Conservation (phyloP, 768 basidiomycete genomes). For the Lentinula boryana region DNA sequence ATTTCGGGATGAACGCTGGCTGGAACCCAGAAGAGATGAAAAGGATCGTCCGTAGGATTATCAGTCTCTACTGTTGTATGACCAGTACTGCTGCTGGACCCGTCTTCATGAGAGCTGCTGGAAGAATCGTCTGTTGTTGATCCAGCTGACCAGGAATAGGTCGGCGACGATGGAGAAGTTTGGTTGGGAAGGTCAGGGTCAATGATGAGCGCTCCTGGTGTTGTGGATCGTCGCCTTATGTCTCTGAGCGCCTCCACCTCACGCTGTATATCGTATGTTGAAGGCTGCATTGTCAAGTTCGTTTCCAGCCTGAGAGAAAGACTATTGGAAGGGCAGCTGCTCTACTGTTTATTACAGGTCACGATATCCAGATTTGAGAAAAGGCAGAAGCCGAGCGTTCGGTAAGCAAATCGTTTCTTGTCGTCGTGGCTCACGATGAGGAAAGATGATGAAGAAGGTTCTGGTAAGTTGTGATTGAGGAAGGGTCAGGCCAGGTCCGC, state of each 20-base stretch:
- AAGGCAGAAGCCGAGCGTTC: conserved; percentile 3
- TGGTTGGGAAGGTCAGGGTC: conserved; percentile 90
- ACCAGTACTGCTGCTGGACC: conserved; percentile 14
- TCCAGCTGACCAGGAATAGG: conserved; percentile 41
- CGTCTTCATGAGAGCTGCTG: conserved; percentile 33
- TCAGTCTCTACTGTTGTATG: conserved; percentile 20
- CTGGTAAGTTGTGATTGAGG: background rate
- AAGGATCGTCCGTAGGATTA: conserved; percentile 63
- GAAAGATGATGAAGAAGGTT: background rate
- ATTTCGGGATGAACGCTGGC: conserved; percentile 96
- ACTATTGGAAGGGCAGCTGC: background rate
- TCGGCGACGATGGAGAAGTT: conserved; percentile 54
- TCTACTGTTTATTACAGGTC: background rate
- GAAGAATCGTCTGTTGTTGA: conserved; percentile 37
- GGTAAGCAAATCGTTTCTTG: conserved; percentile 6
- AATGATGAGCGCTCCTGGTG: conserved; percentile 76
- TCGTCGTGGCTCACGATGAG: conserved; percentile 11
- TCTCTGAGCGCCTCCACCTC: conserved; percentile 84
- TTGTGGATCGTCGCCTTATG: conserved; percentile 76
- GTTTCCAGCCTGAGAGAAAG: background rate
- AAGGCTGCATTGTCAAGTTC: conserved; percentile 55
- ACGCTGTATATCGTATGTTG: conserved; percentile 78
- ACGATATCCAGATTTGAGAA: background rate
- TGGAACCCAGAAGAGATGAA: conserved; percentile 97
- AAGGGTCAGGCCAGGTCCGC: background rate